Base-by-base conservation (phyloP, 306 rosid genomes). In the Comarum palustre region DNA sequence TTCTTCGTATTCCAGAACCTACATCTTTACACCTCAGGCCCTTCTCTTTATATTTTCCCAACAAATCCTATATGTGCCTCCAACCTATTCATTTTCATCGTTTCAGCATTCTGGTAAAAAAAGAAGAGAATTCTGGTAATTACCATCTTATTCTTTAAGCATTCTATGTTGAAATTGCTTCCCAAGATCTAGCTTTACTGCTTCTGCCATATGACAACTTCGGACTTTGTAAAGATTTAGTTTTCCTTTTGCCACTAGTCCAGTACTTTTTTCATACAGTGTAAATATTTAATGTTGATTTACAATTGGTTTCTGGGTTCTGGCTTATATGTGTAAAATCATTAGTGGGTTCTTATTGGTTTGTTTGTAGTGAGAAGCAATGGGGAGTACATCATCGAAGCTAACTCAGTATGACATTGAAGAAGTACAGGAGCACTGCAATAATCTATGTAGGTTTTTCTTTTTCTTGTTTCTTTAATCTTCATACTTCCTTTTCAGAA, bases 331-430 rank as follows among this genome's bases (percentile, higher is more conserved):
- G n/a, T n/a, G n/a, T n/a, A n/a, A n/a, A n/a, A n/a, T n/a, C n/a
- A n/a, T n/a, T n/a, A n/a, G n/a, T n/a, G 72, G 68, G 39, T 34
- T 51, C 10, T 54, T 34, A 7, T 59, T 22, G 7, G 1, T 45
- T 31, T 51, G 17, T 14, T 60, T 62, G 4, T 3, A 50, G 73
- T 39, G 46, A 76, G 48, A 43, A 71, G 9, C 77, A 70, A 91
- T 94, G 99, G 97, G 97, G 72, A 86, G 22, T 77, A 84, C 96
- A 9, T 80, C 96, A 48, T 94, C 99, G 62, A 74, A 87, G 93
- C 80, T 91, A 43, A 94, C 96, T 82, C 96, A 87, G 64, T 94
- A 94, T 78, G 97, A 94, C 78, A 94, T 94, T 39, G 99, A 94
- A 78, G 96, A 89, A 85, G 96, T 94, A 57, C 95, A 94, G 73